These are phyloP conservation scores for Pichia cactophila DNA, from an alignment of 1,139 yeast genomes.

Conservation along the genomic window DNA sequence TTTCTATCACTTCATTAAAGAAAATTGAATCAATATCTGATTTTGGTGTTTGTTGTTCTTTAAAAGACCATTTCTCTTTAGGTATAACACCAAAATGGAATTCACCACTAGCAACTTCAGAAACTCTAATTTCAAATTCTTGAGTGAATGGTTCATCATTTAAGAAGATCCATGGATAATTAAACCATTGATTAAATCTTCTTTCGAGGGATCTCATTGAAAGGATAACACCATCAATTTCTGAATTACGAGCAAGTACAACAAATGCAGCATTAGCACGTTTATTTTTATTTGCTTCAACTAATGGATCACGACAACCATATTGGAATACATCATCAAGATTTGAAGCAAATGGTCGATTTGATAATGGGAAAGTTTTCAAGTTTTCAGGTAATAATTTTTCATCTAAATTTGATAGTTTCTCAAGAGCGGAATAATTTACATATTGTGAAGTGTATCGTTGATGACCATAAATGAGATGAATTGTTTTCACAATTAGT, in stretches of 20 bases:
- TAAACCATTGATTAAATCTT: conserved; percentile 84
- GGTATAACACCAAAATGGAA: conserved; percentile 59
- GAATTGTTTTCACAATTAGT: neutral
- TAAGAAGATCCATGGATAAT: conserved; percentile 82
- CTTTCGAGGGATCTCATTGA: conserved; percentile 70
- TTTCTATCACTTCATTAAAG: conserved; percentile 48
- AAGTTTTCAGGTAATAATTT: conserved; percentile 14
- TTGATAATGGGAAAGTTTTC: conserved; percentile 26
- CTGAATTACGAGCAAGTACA: conserved; percentile 73
- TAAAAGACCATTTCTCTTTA: conserved; percentile 51
- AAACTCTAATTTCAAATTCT: conserved; percentile 48
- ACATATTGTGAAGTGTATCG: conserved; percentile 2
- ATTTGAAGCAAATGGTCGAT: conserved; percentile 28
- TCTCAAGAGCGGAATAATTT: conserved; percentile 1
- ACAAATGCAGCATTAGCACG: conserved; percentile 74
- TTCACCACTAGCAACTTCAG: conserved; percentile 44
- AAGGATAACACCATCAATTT: conserved; percentile 57
- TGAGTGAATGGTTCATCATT: conserved; percentile 69
- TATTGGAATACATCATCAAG: conserved; percentile 40
- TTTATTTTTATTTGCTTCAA: conserved; percentile 26
- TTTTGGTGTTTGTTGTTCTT: conserved; percentile 26
- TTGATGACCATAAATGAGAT: neutral
- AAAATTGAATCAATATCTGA: conserved; percentile 14
- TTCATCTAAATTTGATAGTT: conserved; percentile 10
- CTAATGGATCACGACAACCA: conserved; percentile 42